A percentile compares a stretch with the other conserved stretches of the same genome.
phyloP scores from a whole-genome alignment of 1,139 yeast genomes.

The Zygoascus sp. region DNA sequence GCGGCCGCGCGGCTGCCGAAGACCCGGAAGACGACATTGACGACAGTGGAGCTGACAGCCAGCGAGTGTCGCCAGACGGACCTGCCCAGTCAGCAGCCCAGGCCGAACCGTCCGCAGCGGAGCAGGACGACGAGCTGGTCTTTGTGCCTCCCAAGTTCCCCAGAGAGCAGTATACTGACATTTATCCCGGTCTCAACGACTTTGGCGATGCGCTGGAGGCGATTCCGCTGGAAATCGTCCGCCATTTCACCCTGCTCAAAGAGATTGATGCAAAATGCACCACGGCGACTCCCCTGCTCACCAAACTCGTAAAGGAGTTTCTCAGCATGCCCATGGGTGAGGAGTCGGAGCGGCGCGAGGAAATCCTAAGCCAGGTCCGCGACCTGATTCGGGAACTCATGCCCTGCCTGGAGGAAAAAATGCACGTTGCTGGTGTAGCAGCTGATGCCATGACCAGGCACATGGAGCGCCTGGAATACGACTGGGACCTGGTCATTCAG shows the following conservation, averaged over 20 bases:
- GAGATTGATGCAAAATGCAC: conserved; percentile 96
- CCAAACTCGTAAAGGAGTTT: conserved; percentile 53
- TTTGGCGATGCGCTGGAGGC: conserved; percentile 90
- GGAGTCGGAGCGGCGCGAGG: conserved; percentile 31
- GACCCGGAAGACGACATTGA: conserved; percentile 4
- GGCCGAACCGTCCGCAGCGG: too few relatives aligned
- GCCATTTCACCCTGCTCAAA: conserved; percentile 80
- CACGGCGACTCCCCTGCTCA: conserved; percentile 63
- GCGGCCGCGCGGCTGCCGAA: background rate
- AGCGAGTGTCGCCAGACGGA: conserved; percentile 4
- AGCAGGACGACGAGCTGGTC: conserved; percentile 2
- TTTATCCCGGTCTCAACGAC: conserved; percentile 86
- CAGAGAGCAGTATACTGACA: conserved; percentile 12
- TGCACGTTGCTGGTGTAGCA: conserved; percentile 94
- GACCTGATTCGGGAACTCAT: conserved; percentile 55
- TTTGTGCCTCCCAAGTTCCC: conserved; percentile 5
- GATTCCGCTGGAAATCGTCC: conserved; percentile 74
- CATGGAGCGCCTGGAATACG: conserved; percentile 69
- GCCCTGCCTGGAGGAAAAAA: conserved; percentile 93
- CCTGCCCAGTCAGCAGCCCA: background rate
- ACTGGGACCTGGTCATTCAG: conserved; percentile 63
- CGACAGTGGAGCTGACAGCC: conserved; percentile 7
- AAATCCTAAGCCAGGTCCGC: conserved; percentile 37
- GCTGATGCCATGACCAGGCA: conserved; percentile 71
- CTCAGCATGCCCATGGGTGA: conserved; percentile 19